Evolutionary conservation across 192 early-diverging fungal species (phyloP), one percentile per base, ranked within the genome.

Genomic region (Gaertneriomyces semiglobifer): DNA sequence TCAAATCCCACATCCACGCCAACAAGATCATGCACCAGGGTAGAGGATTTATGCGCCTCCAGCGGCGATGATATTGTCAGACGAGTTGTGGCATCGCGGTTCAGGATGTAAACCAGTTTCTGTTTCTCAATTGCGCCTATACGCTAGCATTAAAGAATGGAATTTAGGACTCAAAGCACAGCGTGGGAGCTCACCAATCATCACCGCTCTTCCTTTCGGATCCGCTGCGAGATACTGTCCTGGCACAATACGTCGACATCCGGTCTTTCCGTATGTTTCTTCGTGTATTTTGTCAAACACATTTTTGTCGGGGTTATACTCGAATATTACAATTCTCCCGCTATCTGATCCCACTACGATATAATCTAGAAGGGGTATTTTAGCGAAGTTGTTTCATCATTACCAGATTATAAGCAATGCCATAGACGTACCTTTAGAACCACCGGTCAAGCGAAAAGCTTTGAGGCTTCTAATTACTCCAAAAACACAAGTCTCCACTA

Each of bases 1-100:
- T 99, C 98, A 66, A 92, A 99, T 0, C 95, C 98, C 25, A 99
- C 96, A 75, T 99, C 98, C 9, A 98, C 86, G 33, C 90, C 95
- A 19, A 91, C 88, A 60, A 90, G 78, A 66, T 89, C 81, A 58
- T 92, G 89, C 55, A 88, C 85, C 25, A 96, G 66, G 0, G 88
- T 89, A 44, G 89, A 79, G 8, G 89, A 72, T 70, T 90, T 91
- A 78, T 92, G 89, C 10, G 96, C 93, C 72, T 98, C 96, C 58
- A 99, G 71, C 8, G 98, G 98, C 54, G 98, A 99, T 51, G 92
- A 94, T 53, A 99, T 89, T 12, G 90, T 89, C 4, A 97, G 68
- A 43, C 85, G 80, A 2, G 88, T 88, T 0, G 90, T 82, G 0
- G 88, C 77, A 74, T 98, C 96, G 61, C 96, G 87, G 74, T 96